Conservation (phyloP, 2,329 filamentous ascomycete genomes). For the Macrophomina pseudophaseolina region DNA sequence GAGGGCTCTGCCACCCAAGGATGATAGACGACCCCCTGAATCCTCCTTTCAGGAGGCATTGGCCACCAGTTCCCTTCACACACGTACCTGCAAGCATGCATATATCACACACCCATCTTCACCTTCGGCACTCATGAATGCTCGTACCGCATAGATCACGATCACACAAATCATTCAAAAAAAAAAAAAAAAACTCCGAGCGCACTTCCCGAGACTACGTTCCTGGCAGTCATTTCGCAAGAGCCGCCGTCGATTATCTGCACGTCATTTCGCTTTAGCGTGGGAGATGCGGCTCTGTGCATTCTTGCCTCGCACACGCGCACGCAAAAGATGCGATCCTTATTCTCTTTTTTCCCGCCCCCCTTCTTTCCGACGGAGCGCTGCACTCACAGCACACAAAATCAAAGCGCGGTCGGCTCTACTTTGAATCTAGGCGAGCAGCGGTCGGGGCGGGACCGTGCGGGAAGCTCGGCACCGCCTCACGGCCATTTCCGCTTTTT, state of each 20-base stretch:
- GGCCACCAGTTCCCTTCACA: not conserved
- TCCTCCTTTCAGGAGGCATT: conserved; percentile 7
- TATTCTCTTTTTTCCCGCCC: not conserved
- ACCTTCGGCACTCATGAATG: not conserved
- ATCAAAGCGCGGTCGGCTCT: not conserved
- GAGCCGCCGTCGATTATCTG: not conserved
- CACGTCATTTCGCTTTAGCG: conserved; percentile 19
- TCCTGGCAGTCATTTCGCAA: not conserved
- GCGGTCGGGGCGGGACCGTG: not conserved
- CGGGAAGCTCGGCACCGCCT: conserved; percentile 7
- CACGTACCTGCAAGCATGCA: not conserved
- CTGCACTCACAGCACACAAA: not conserved
- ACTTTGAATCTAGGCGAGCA: not conserved
- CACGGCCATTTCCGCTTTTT: too few species aligned
- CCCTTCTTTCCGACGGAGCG: not conserved
- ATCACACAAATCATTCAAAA: not conserved
- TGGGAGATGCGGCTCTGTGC: conserved; percentile 10
- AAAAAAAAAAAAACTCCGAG: not conserved
- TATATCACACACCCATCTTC: not conserved
- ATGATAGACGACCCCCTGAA: not conserved
- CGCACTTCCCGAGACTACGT: not conserved
- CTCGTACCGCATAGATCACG: not conserved
- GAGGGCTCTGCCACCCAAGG: not conserved
- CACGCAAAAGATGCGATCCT: not conserved
- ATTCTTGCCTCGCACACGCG: not conserved